Base-by-base conservation (phyloP, 192 early-diverging fungal genomes). In the Coemansia sp. region DNA sequence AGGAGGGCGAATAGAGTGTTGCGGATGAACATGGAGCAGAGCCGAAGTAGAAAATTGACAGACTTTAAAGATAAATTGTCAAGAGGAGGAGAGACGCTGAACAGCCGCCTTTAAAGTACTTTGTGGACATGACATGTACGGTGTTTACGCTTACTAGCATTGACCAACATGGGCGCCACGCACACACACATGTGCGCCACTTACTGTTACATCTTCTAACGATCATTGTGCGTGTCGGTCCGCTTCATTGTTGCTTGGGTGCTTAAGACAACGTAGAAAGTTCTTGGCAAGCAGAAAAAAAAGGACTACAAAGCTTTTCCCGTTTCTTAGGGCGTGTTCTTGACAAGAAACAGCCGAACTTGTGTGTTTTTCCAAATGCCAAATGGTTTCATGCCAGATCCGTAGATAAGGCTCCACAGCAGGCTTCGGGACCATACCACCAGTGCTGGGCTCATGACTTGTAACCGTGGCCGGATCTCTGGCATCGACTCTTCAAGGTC, bases 331-430 rank as follows among this genome's bases (percentile, higher is more conserved):
- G 22, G 46, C 1, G 64, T 58, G 58, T 64, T 73, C 64, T 76
- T 83, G 36, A 83, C 76, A 12, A 83, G 76, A 66, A 92, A 92
- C 16, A 92, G 65, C 43, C 78, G 76, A 22, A 89, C 84, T 18
- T 80, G 72, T 8, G 89, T 92, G 57, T 89, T 89, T 67, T 89
- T 86, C 90, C 90, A 92, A 8, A 86, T 75, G 36, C 90, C 89
- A 50, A 81, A 72, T 11, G 87, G 85, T 33, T 85, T 81, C 68
- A 87, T 80, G 0, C 86, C 84, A 0, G 87, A 82, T 24, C 88
- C 65, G 69, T 92, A 93, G 15, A 88, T 85, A 44, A 90, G 87
- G 24, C 92, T 90, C 92, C 90, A 91, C 41, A 93, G 72, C 36
- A 92, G 68, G 60, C 86, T 87, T 27, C 87, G 74, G 72, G 90